Evolutionary conservation across 2,329 filamentous ascomycete genomes (phyloP).

Genomic region (Monosporascus cannonballus): DNA sequence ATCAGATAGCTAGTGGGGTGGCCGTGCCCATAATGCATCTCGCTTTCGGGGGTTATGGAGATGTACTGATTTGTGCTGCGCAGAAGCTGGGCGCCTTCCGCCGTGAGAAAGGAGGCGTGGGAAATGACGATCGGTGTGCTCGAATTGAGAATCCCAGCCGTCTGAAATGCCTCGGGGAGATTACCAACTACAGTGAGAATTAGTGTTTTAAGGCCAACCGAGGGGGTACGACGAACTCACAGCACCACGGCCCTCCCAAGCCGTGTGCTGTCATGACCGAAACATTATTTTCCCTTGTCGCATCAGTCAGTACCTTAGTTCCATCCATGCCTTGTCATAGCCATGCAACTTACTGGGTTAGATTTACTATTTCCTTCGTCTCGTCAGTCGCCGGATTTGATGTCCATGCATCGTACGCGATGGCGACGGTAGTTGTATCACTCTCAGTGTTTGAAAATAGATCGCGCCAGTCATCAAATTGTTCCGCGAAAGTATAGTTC

Average conservation of each 20-base stretch:
- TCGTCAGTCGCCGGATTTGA: slow-evolving; percentile 19
- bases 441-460: slow-evolving; percentile 25
- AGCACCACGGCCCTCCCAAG: slow-evolving; percentile 32
- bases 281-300: slow-evolving; percentile 28
- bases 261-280: slow-evolving; percentile 41
- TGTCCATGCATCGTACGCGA: slow-evolving; percentile 35
- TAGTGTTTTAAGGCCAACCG: not conserved
- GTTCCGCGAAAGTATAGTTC: slow-evolving; percentile 28
- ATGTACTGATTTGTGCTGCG: slow-evolving; percentile 45
- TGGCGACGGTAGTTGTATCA: slow-evolving; percentile 30
- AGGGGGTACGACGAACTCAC: slow-evolving; percentile 16
- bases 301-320: not conserved
- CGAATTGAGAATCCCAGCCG: slow-evolving; percentile 34
- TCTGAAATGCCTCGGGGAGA: slow-evolving; percentile 31
- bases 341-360: slow-evolving; percentile 24
- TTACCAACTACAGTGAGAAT: slow-evolving; percentile 22
- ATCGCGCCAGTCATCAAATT: slow-evolving; percentile 32
- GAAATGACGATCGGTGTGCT: slow-evolving; percentile 45
- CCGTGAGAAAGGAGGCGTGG: slow-evolving; percentile 40
- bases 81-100: slow-evolving; percentile 33
- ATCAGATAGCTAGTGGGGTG: slow-evolving; percentile 37
- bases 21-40: slow-evolving; percentile 52
- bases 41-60: slow-evolving; percentile 52
- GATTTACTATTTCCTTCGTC: slow-evolving; percentile 24
- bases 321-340: not conserved